Evolutionary conservation across 768 basidiomycete species (phyloP).

Genomic region (Dacryopinax primogenitus): DNA sequence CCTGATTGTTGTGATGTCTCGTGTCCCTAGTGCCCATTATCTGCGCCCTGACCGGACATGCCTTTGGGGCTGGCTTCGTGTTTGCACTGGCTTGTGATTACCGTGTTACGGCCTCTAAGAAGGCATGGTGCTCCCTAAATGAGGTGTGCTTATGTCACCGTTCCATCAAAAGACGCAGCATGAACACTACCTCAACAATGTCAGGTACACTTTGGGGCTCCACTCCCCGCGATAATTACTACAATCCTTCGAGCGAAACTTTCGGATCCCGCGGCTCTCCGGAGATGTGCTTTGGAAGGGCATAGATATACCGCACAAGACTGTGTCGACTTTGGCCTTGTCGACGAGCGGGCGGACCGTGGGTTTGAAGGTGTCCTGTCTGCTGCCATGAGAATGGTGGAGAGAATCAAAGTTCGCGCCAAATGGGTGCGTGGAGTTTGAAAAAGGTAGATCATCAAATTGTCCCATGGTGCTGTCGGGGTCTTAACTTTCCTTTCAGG

Average conservation of each 20-base stretch:
- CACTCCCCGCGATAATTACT: constrained; percentile 60
- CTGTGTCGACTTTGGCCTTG: constrained; percentile 49
- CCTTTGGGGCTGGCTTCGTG: constrained; percentile 73
- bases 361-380: constrained; percentile 43
- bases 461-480: background rate
- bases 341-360: constrained; percentile 59
- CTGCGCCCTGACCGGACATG: constrained; percentile 72
- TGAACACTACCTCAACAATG: too few species aligned
- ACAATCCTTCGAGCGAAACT: constrained; percentile 53
- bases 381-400: constrained; percentile 52
- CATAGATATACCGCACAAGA: constrained; percentile 65
- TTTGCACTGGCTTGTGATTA: constrained; percentile 75
- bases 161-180: background rate
- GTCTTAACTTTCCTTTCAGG: background rate
- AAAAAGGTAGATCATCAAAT: constrained; percentile 41
- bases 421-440: constrained; percentile 54
- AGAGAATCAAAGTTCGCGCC: constrained; percentile 39
- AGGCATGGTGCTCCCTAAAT: constrained; percentile 83
- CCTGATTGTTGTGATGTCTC: background rate
- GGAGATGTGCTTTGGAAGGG: constrained; percentile 68
- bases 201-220: constrained; percentile 56
- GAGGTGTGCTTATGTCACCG: constrained; percentile 38
- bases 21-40: constrained; percentile 51
- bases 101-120: constrained; percentile 72
- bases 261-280: constrained; percentile 42